Base-by-base conservation (phyloP, 805 yeast species). In the Candida endomychidarum region DNA sequence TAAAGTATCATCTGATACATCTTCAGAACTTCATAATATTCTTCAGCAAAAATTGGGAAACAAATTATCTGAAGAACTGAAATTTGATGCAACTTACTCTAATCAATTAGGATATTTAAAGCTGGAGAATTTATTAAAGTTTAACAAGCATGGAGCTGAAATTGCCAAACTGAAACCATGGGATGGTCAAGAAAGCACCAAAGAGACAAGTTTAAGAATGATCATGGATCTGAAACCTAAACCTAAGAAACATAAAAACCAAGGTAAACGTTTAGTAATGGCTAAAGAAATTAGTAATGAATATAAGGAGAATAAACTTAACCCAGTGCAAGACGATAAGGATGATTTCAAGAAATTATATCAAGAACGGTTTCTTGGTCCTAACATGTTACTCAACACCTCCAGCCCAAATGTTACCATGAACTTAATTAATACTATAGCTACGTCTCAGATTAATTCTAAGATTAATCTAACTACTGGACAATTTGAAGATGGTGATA, bases 391-490 rank as follows among this genome's bases (percentile, higher is more conserved):
- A 10, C 36, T 60, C n/a, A 58, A 69, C 19, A 58, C 68, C 8
- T 62, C 70, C 17, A 60, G 71, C 3, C 65, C 75, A 20, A 53
- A 70, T 0, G 54, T 73, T 0, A 60, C 76, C 4, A 61, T 77
- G 34, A 81, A 77, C 22, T 57, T 77, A 42, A 76, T 84, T 19
- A 75, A 72, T 32, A 75, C 88, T 0, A 50, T 87, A 37, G 96
- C 96, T 0, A 87, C 84, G 50, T 79, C 81, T 25, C 67, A 79
- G 35, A 86, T 89, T 19, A 87, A 81, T 51, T 89, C 86, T 14
- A 52, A 50, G 5, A 64, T 68, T 16, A 86, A 93, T 25, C 74
- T 78, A 50, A 65, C 71, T 17, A 72, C 81, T 3, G 96, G 96
- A 0, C 82, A 76, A 23, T 89, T 89, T 53, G 75, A 77, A 38